Evolutionary conservation across 768 basidiomycete genomes (phyloP).

Genomic region (Heimioporus sp.): DNA sequence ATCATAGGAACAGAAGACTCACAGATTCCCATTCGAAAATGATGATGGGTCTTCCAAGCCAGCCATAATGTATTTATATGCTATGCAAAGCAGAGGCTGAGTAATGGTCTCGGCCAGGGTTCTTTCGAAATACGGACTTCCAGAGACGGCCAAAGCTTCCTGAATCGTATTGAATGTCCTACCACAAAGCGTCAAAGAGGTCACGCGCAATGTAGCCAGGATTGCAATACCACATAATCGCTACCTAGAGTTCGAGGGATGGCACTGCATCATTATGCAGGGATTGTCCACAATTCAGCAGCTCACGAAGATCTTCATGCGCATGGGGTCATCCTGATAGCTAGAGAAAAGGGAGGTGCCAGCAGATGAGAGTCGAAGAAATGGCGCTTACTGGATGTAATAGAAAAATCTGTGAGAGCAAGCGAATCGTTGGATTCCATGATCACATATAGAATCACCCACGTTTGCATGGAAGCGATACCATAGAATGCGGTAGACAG

Average conservation of each 20-base stretch:
- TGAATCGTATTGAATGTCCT: conserved; percentile 9
- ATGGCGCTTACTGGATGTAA: conserved; percentile 1
- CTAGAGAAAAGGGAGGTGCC: background rate
- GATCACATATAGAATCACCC: background rate
- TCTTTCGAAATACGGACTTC: conserved; percentile 1
- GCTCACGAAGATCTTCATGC: conserved; percentile 7
- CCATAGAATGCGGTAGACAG: conserved; percentile 5
- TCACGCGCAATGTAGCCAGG: background rate
- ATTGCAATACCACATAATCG: background rate
- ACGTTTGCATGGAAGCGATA: conserved; percentile 7
- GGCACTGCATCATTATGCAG: background rate
- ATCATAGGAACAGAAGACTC: background rate
- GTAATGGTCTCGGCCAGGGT: too few relatives aligned
- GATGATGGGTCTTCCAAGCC: too few relatives aligned
- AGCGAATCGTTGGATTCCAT: background rate
- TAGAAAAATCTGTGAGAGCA: conserved; percentile 4
- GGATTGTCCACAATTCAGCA: background rate
- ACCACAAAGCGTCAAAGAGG: background rate
- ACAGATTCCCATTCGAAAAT: background rate
- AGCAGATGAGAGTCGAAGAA: background rate
- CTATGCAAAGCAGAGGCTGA: background rate
- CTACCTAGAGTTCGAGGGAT: conserved; percentile 1
- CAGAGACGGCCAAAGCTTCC: background rate
- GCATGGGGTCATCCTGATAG: conserved; percentile 2
- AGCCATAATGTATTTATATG: conserved; percentile 2